These are phyloP conservation scores for Berberis vulgaris DNA, from an alignment of 164 flowering plant genomes.

Conservation along the genomic window DNA sequence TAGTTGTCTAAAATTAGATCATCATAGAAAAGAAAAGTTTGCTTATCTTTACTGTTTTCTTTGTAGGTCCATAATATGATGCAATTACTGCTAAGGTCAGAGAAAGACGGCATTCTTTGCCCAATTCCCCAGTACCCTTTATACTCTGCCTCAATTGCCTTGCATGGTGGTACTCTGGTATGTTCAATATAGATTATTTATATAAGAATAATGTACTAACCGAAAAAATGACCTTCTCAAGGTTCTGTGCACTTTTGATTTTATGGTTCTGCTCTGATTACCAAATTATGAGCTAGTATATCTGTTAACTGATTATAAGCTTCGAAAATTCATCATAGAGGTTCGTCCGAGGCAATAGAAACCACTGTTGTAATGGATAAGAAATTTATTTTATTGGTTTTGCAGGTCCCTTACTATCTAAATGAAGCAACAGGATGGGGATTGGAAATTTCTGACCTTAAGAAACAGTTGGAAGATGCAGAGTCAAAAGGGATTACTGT, in stretches of 20 bases:
- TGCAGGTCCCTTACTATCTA: conserved; percentile 92
- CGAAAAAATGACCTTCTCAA: neutral
- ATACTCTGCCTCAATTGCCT: conserved; percentile 95
- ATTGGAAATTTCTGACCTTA: conserved; percentile 69
- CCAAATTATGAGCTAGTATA: no score
- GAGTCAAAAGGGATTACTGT: conserved; percentile 66
- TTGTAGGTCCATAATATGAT: conserved; percentile 96
- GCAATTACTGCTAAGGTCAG: conserved; percentile 78
- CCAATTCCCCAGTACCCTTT: conserved; percentile 97
- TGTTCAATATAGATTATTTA: conserved; percentile 8
- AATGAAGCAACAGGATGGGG: conserved; percentile 98
- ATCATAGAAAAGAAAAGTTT: neutral
- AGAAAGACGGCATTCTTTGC: conserved; percentile 87
- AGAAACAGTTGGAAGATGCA: conserved; percentile 71
- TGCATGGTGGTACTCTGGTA: conserved; percentile 96
- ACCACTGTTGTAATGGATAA: no score
- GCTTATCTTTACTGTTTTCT: neutral
- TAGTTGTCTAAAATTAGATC: neutral
- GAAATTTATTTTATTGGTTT: neutral
- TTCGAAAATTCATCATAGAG: no score
- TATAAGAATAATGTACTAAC: no score
- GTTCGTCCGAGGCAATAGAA: no score
- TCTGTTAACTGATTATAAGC: no score
- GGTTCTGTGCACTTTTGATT: no score
- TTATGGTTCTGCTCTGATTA: no score